Evolutionary conservation across 805 yeast species (phyloP).

Genomic region (Metschnikowia noctiluminum): DNA sequence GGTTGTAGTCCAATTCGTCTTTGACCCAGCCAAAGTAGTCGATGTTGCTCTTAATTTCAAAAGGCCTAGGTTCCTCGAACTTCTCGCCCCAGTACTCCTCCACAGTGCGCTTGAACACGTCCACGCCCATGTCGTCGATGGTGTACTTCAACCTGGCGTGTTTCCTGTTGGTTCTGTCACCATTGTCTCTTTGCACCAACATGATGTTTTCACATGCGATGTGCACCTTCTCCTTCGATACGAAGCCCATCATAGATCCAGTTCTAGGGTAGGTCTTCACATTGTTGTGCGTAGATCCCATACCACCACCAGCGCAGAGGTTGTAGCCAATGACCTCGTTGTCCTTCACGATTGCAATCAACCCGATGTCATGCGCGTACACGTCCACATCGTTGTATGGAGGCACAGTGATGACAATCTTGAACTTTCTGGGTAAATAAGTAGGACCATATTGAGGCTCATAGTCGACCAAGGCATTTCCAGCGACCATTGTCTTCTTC

Average conservation of each 20-base stretch:
- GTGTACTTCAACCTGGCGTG: conserved; percentile 98
- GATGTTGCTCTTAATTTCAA: conserved; percentile 78
- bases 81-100: conserved; percentile 79
- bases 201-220: conserved; percentile 85
- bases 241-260: conserved; percentile 83
- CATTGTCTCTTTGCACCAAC: conserved; percentile 91
- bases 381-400: conserved; percentile 97
- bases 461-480: conserved; percentile 72
- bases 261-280: conserved; percentile 95
- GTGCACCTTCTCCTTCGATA: conserved; percentile 62
- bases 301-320: conserved; percentile 94
- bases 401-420: conserved; percentile 90
- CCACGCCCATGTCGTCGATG: conserved; percentile 90
- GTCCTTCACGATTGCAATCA: conserved; percentile 78
- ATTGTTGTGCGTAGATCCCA: conserved; percentile 98
- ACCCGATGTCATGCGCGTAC: conserved; percentile 91
- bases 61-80: conserved; percentile 68
- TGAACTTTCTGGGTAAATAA: conserved; percentile 93
- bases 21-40: conserved; percentile 93
- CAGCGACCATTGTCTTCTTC: conserved; percentile 81
- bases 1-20: conserved; percentile 80
- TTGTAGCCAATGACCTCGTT: conserved; percentile 74
- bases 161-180: conserved; percentile 94
- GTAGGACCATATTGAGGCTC: conserved; percentile 88
- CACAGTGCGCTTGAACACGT: conserved; percentile 70